These are phyloP conservation scores for Casaregolazyma suthepensis DNA, from an alignment of 1,139 yeast species.

Conservation along the genomic window DNA sequence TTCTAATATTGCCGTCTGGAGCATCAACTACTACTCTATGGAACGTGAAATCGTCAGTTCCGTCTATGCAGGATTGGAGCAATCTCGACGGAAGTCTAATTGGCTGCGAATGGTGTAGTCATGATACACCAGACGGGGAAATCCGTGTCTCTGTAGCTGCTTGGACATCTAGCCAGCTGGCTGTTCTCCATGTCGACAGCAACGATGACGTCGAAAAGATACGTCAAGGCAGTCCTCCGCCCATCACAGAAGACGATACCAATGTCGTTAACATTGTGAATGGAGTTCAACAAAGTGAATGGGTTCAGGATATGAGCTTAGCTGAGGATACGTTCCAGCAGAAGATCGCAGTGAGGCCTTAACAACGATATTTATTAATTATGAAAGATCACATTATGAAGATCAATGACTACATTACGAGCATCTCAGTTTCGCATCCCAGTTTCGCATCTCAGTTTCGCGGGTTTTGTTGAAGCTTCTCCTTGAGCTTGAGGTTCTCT, in stretches of 20 bases:
- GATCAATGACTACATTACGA: not conserved
- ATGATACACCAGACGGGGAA: not conserved
- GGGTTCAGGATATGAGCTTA: slow-evolving; percentile 19
- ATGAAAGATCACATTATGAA: not conserved
- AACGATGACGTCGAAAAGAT: not conserved
- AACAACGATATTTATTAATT: not conserved
- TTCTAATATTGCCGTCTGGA: slow-evolving; percentile 16
- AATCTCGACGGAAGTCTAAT: slow-evolving; percentile 6
- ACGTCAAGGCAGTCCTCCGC: slow-evolving; percentile 18
- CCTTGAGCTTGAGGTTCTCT: slow-evolving; percentile 35
- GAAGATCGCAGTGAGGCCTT: slow-evolving; percentile 2
- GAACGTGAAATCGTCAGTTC: slow-evolving; percentile 12
- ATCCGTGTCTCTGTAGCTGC: not conserved
- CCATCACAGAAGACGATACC: slow-evolving; percentile 22
- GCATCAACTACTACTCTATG: slow-evolving; percentile 18
- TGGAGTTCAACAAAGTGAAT: slow-evolving; percentile 23
- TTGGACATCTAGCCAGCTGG: slow-evolving; percentile 7
- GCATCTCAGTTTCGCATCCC: too few species aligned
- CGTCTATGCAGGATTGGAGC: slow-evolving; percentile 14
- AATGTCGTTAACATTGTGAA: slow-evolving; percentile 19
- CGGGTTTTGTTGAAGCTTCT: slow-evolving; percentile 7
- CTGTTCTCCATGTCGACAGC: not conserved
- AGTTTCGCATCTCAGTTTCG: not conserved
- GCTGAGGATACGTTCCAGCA: slow-evolving; percentile 24
- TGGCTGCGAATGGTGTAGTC: slow-evolving; percentile 7